phyloP scores from a whole-genome alignment of 495 filamentous ascomycete genomes.

The Tuber umbilicatum region DNA sequence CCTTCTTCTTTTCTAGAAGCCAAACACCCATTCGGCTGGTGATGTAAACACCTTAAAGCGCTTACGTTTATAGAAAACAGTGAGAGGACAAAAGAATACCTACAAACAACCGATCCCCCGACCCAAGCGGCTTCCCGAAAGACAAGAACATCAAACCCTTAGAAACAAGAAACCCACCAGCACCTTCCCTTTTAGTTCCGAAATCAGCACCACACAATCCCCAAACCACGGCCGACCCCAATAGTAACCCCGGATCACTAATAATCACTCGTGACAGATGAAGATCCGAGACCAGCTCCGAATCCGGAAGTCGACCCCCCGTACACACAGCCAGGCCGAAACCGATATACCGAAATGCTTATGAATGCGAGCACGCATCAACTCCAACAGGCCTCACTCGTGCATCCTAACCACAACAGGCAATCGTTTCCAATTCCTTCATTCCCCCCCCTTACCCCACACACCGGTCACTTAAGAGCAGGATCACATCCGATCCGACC shows the following conservation, averaged over 20 bases:
- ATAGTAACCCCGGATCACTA: not conserved
- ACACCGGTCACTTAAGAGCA: not conserved
- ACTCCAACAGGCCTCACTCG: not conserved
- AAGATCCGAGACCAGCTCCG: not conserved
- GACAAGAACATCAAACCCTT: not conserved
- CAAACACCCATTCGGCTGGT: not conserved
- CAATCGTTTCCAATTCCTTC: not conserved
- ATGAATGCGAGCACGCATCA: not conserved
- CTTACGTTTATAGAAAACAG: not conserved
- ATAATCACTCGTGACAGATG: not conserved
- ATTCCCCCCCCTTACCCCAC: not conserved
- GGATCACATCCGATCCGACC: not conserved
- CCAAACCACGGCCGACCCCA: not conserved
- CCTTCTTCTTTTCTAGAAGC: not conserved
- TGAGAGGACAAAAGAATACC: not conserved
- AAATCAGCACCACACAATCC: not conserved
- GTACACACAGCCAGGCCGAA: not conserved
- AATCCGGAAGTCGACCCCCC: not conserved
- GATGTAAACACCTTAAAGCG: not conserved
- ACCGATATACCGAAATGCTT: not conserved
- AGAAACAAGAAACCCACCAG: not conserved
- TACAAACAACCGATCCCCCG: not conserved
- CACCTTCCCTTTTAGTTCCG: not conserved
- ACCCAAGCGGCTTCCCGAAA: not conserved
- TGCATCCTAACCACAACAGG: not conserved